A percentile compares a stretch with the other conserved stretches of the same genome.
phyloP scores from a whole-genome alignment of 2,329 filamentous ascomycete genomes.

The Juglanconis oblonga region DNA sequence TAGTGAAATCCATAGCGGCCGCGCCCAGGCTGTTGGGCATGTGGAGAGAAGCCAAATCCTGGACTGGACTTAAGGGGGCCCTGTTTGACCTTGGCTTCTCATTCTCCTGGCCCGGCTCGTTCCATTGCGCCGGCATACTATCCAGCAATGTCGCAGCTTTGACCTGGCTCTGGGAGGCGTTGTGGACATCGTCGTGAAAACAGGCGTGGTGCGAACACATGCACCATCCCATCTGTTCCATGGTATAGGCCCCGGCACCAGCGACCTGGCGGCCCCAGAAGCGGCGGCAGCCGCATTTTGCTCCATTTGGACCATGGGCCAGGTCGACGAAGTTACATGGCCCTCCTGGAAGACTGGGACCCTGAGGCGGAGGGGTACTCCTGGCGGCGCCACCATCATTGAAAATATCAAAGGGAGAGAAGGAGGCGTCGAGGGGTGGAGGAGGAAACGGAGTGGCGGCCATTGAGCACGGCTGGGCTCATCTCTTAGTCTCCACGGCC shows the following conservation, averaged over 20 bases:
- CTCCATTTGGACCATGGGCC: slow-evolving; percentile 47
- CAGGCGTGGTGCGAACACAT: slow-evolving; percentile 64
- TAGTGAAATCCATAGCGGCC: slow-evolving; percentile 39
- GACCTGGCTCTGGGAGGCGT: slow-evolving; percentile 22
- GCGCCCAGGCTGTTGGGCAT: slow-evolving; percentile 34
- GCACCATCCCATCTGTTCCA: slow-evolving; percentile 50
- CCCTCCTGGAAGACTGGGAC: slow-evolving; percentile 44
- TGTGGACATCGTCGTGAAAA: slow-evolving; percentile 51
- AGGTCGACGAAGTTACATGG: slow-evolving; percentile 58
- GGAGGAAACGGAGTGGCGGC: slow-evolving; percentile 48
- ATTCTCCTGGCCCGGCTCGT: slow-evolving; percentile 44
- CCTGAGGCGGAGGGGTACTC: slow-evolving; percentile 20
- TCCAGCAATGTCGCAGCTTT: slow-evolving; percentile 3
- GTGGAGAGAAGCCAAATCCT: slow-evolving; percentile 41
- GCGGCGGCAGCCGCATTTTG: slow-evolving; percentile 57
- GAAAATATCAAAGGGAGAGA: slow-evolving; percentile 53
- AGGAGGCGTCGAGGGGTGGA: slow-evolving; percentile 35
- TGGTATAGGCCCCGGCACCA: slow-evolving; percentile 28
- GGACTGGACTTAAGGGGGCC: slow-evolving; percentile 51
- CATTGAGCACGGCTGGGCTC: slow-evolving; percentile 42
- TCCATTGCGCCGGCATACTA: slow-evolving; percentile 8
- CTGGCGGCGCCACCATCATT: slow-evolving; percentile 37
- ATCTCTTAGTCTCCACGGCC: slow-evolving; percentile 28
- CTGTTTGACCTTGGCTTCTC: slow-evolving; percentile 46
- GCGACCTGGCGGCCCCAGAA: slow-evolving; percentile 51